Conservation (phyloP, 192 early-diverging fungal species). For the Haplosporangium gracile region DNA sequence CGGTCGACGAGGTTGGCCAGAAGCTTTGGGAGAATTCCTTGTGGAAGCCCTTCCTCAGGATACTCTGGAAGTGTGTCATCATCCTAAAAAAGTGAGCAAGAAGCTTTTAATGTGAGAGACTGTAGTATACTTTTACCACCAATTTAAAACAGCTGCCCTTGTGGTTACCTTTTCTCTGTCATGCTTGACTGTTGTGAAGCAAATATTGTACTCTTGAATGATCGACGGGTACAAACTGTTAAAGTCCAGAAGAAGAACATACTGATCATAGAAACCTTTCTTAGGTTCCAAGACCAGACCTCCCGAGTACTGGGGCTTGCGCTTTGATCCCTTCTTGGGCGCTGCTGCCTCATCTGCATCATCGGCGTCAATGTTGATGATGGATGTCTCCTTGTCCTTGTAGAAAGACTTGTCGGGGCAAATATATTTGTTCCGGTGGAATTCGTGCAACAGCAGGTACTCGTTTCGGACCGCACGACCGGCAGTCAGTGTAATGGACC, state of each 20-base stretch:
- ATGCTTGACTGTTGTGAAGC: constrained; percentile 94
- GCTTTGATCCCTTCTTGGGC: constrained; percentile 64
- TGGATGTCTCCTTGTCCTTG: constrained; percentile 26
- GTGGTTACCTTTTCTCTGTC: constrained; percentile 36
- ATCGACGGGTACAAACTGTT: constrained; percentile 99
- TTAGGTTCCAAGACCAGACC: constrained; percentile 98
- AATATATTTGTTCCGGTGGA: constrained; percentile 91
- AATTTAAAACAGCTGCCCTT: not conserved
- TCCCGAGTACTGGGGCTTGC: constrained; percentile 94
- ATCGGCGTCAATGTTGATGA: constrained; percentile 44
- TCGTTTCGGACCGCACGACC: constrained; percentile 96
- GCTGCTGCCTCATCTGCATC: constrained; percentile 43
- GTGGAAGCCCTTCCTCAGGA: constrained; percentile 73
- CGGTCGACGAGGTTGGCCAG: constrained; percentile 92
- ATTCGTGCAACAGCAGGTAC: constrained; percentile 95
- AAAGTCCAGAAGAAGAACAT: constrained; percentile 96
- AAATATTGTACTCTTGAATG: constrained; percentile 99
- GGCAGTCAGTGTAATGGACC: constrained; percentile 92
- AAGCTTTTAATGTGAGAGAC: not conserved
- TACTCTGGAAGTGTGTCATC: constrained; percentile 83
- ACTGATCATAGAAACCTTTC: constrained; percentile 97
- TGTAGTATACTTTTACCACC: too few species aligned
- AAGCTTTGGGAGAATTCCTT: constrained; percentile 90
- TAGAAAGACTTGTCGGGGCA: constrained; percentile 85
- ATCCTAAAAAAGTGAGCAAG: constrained; percentile 24